Percentiles rank a stretch among this genome's conserved stretches.
Evolutionary conservation across 768 basidiomycete genomes (phyloP).

Genomic region (Cyclocybe aegerita): DNA sequence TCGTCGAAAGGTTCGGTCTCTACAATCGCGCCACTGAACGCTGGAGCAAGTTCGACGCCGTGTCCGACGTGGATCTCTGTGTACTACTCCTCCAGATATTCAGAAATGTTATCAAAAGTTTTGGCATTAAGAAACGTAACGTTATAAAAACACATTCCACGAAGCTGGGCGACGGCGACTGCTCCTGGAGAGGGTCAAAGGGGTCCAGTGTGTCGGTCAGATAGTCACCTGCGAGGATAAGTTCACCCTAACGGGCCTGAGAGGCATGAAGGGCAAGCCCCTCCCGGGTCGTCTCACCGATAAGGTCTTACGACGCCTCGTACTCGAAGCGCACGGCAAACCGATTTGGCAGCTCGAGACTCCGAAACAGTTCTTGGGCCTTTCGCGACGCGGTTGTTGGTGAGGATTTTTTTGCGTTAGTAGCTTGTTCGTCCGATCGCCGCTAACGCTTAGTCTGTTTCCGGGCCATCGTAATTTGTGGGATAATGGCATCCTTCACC

Average conservation of each 20-base stretch:
- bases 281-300: not conserved
- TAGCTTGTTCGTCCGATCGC: not conserved
- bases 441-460: not conserved
- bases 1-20: too few relatives aligned
- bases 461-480: conserved; percentile 17
- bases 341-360: conserved; percentile 10
- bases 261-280: not conserved
- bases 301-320: conserved; percentile 10
- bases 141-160: too few relatives aligned
- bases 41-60: too few relatives aligned
- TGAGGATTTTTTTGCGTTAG: conserved; percentile 1
- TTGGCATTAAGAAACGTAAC: too few relatives aligned
- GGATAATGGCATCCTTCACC: conserved; percentile 20
- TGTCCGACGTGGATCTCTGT: too few relatives aligned
- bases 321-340: conserved; percentile 11
- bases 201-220: conserved; percentile 15
- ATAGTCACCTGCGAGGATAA: conserved; percentile 9
- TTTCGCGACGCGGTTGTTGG: conserved; percentile 16
- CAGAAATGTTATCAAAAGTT: too few relatives aligned
- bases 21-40: too few relatives aligned
- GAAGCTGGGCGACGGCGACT: too few relatives aligned
- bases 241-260: not conserved
- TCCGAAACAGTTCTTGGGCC: conserved; percentile 11
- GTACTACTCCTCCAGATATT: too few relatives aligned
- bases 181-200: not conserved